Percentiles rank a stretch among this genome's conserved stretches.
phyloP scores from a whole-genome alignment of 1,284 basidiomycete species.

The Xerocomus minutiporus region DNA sequence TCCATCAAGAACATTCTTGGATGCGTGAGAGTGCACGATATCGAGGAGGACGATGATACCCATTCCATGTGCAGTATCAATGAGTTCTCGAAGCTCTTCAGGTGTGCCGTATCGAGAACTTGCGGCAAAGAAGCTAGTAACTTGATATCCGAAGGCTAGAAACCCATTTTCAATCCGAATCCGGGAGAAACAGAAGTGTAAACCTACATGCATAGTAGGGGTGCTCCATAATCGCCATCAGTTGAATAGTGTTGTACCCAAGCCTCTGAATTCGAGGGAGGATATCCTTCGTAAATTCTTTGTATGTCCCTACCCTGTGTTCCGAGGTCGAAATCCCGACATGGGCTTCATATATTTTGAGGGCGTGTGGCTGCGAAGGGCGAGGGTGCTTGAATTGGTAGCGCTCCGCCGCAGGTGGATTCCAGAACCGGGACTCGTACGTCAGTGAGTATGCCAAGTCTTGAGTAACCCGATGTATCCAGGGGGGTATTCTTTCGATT shows the following conservation, averaged over 20 bases:
- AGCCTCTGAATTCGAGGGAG: slow-evolving; percentile 86
- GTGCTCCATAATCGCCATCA: slow-evolving; percentile 98
- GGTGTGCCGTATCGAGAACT: slow-evolving; percentile 93
- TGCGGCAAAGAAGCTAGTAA: slow-evolving; percentile 97
- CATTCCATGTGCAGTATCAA: slow-evolving; percentile 92
- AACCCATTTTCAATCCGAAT: slow-evolving; percentile 9
- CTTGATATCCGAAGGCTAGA: slow-evolving; percentile 93
- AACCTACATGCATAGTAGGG: slow-evolving; percentile 93
- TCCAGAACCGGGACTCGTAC: slow-evolving; percentile 99
- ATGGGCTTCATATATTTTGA: slow-evolving; percentile 96
- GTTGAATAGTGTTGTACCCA: slow-evolving; percentile 95
- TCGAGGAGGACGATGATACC: slow-evolving; percentile 93
- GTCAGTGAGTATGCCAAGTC: slow-evolving; percentile 86
- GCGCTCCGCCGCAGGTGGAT: slow-evolving; percentile 67
- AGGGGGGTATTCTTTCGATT: slow-evolving; percentile 88
- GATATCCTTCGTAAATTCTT: slow-evolving; percentile 85
- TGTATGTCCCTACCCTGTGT: slow-evolving; percentile 87
- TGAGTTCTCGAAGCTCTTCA: slow-evolving; percentile 91
- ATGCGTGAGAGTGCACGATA: slow-evolving; percentile 96
- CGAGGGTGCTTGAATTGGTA: slow-evolving; percentile 83
- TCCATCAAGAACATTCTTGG: slow-evolving; percentile 96
- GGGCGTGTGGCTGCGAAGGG: slow-evolving; percentile 64
- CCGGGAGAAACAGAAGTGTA: slow-evolving; percentile 1
- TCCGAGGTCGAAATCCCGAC: slow-evolving; percentile 95
- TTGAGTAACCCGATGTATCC: slow-evolving; percentile 95